Evolutionary conservation across 2,329 filamentous ascomycete genomes (phyloP).

Genomic region (Colletotrichum somersetense): DNA sequence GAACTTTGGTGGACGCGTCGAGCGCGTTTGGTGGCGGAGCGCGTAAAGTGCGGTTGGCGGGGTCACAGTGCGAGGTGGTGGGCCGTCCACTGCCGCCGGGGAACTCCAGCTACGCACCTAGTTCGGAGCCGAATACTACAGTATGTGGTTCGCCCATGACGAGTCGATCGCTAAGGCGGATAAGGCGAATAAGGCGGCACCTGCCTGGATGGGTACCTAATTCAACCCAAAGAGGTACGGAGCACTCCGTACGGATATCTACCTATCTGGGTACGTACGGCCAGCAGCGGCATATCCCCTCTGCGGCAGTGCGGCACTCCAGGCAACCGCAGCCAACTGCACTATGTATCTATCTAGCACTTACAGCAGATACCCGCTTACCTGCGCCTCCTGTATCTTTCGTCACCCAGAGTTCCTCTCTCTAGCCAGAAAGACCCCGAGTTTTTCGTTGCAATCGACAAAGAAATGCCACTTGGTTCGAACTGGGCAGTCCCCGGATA

Average conservation of each 20-base stretch:
- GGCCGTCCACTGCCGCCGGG: background rate
- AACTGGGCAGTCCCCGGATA: background rate
- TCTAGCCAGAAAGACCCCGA: background rate
- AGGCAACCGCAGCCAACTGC: background rate
- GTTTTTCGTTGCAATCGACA: background rate
- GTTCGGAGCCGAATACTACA: background rate
- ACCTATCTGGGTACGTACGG: background rate
- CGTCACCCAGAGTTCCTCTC: background rate
- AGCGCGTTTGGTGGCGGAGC: constrained; percentile 21
- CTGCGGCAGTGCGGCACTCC: background rate
- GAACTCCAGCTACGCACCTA: background rate
- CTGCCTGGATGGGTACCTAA: background rate
- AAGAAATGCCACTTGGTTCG: background rate
- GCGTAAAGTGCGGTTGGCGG: constrained; percentile 36
- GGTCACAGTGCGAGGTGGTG: constrained; percentile 18
- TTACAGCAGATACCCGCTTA: no score
- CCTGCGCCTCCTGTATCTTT: background rate
- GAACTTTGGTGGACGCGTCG: constrained; percentile 22
- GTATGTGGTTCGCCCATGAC: background rate
- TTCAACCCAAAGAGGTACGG: no score
- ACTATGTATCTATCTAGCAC: no score
- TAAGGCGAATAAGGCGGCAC: background rate
- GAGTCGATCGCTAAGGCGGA: background rate
- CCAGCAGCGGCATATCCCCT: constrained; percentile 1
- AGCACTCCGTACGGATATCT: no score